Base-by-base conservation (phyloP, 2,329 filamentous ascomycete genomes). In the Zasmidium cellare region DNA sequence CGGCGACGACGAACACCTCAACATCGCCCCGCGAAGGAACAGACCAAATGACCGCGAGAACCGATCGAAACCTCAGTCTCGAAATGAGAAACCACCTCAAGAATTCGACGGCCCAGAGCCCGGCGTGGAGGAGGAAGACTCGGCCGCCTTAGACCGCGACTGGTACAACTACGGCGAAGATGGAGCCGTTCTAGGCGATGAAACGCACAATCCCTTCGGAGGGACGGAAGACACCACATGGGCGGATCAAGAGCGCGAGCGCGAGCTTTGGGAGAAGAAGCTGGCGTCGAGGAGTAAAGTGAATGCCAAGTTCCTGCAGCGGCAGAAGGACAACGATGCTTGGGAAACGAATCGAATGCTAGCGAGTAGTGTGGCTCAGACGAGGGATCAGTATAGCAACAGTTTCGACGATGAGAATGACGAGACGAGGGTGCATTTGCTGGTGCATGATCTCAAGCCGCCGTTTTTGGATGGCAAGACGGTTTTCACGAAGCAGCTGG, bases 291-390 rank as follows among this genome's bases (percentile, higher is more conserved):
- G 71, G 9, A 61, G 58, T 2, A 61, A 65, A 23, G 65, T 72
- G 12, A 91, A 86, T 70, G 89, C 89, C 46, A 84, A 90, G 51
- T 87, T 88, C 60, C 82, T 91, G 57, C 91, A 96, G 75, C 90
- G 92, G 67, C 91, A 96, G 73, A 92, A 90, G 71, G 94, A 99
- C 71, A 92, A 94, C 46, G 94, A 99, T 75, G 93, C 92, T 0
- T 99, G 94, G 94, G 96, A 99, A 75, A 94, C 93, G 16, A 99
- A 99, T 73, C 90, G 94, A 58, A 97, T 99, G 94, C 82, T 99
- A 60, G 94, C 92, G 1, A 97, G 92, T 19, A 93, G 93, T 56
- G 92, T 99, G 18, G 94, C 94, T 18, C 96, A 99, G 74, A 82
- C 93, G 69, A 94, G 68, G 85, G 91, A 71, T 87, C 87, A 25